Evolutionary conservation across 805 yeast genomes (phyloP), one percentile per base, ranked within the genome.

Genomic region (Candida wancherniae): DNA sequence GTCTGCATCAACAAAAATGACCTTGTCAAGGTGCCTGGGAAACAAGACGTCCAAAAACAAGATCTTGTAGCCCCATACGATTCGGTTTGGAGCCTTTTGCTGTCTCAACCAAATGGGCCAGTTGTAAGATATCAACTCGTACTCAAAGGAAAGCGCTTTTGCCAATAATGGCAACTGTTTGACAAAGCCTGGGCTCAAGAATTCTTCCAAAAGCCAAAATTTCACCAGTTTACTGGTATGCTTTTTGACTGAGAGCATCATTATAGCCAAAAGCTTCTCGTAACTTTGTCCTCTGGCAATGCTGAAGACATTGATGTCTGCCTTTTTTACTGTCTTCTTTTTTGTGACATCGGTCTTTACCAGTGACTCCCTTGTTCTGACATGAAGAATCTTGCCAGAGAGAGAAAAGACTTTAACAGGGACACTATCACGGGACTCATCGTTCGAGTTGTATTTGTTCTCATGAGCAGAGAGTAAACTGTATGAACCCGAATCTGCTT

Each of bases 41-140:
- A 90, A 86, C 28, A 92, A 51, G 1, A 83, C 88, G 58, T 90
- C 98, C 40, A 87, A 58, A 47, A 90, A 86, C 29, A 90, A 58
- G 20, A 88, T 79, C 54, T 90, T 90, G 51, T 82, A 84, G 4
- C 92, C 95, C 87, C 95, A 84, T 30, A 86, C 75, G 3, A 79
- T 76, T 39, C 96, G 68, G 48, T 80, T 87, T 47, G 75, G 75
- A 42, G 82, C 90, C 21, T 80, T 56, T 57, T 90, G 97, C 3
- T 70, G 69, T 29, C 88, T 70, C 13, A 90, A 63, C 95, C 97
- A 90, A 7, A 65, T 55, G 9, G 98, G 98, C 98, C 98, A 90
- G 40, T 82, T 80, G 55, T 84, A 90, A 1, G 82, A 75, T n/a
- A 92, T 66, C 26, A 86, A 57, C 47, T 86, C 90, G 48, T 79